phyloP scores from a whole-genome alignment of 805 yeast genomes.

The Wickerhamiella occidentalis region DNA sequence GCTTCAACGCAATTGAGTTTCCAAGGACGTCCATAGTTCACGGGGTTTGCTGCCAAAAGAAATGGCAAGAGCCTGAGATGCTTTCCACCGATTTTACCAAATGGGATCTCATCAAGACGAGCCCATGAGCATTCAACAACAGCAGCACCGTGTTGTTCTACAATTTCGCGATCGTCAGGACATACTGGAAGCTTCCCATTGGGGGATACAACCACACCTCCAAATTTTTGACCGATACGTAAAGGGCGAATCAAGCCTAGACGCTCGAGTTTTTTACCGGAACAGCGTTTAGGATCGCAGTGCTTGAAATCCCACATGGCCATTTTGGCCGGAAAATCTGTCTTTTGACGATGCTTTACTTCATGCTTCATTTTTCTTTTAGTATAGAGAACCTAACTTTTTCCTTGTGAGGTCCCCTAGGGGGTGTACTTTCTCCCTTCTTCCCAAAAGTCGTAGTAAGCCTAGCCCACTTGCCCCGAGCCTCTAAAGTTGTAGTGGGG shows the following conservation, averaged over 20 bases:
- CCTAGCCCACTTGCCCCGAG: background rate
- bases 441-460: background rate
- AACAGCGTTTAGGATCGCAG: slow-evolving; percentile 95
- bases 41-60: slow-evolving; percentile 91
- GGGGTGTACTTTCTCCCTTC: background rate
- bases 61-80: slow-evolving; percentile 82
- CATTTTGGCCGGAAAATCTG: slow-evolving; percentile 61
- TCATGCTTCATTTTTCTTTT: slow-evolving; percentile 13
- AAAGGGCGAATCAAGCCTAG: slow-evolving; percentile 68
- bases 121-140: slow-evolving; percentile 99
- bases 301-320: slow-evolving; percentile 99
- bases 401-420: background rate
- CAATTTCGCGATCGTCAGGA: slow-evolving; percentile 70
- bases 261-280: slow-evolving; percentile 87
- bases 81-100: slow-evolving; percentile 79
- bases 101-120: slow-evolving; percentile 91
- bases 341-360: slow-evolving; percentile 17
- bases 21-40: slow-evolving; percentile 96
- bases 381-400: background rate
- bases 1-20: slow-evolving; percentile 93
- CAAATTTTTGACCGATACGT: slow-evolving; percentile 86
- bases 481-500: background rate
- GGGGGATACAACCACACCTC: slow-evolving; percentile 85
- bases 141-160: slow-evolving; percentile 78
- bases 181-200: slow-evolving; percentile 84